Evolutionary conservation across 148 eudicot genomes (phyloP).

Genomic region (Rhododendron vialii): DNA sequence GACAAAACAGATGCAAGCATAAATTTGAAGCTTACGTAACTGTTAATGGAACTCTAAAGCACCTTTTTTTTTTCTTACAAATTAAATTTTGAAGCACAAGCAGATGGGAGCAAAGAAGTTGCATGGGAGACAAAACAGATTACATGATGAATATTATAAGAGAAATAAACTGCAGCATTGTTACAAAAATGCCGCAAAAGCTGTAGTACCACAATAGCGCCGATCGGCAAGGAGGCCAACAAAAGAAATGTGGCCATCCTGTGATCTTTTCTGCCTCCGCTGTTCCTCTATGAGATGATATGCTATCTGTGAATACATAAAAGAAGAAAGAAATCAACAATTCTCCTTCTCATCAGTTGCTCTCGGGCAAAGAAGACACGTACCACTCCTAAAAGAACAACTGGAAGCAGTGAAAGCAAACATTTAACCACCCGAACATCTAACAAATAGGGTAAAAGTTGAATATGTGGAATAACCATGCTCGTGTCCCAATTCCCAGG

Average conservation of each 20-base stretch:
- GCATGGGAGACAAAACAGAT: not conserved
- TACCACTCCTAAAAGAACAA: not conserved
- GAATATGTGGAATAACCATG: not conserved
- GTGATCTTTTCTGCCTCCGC: conserved; percentile 56
- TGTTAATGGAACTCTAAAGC: not conserved
- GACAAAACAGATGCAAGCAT: not conserved
- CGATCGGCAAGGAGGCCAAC: conserved; percentile 94
- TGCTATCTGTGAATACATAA: conserved; percentile 53
- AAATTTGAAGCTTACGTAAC: not conserved
- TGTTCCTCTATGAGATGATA: conserved; percentile 88
- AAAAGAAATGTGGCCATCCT: conserved; percentile 83
- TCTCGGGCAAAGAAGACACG: not conserved
- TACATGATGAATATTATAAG: too few species aligned
- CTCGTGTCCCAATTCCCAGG: too few species aligned
- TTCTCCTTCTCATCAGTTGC: not conserved
- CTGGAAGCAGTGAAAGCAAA: not conserved
- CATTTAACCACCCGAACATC: not conserved
- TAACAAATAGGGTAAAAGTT: not conserved
- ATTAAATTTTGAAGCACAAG: not conserved
- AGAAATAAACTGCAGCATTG: not conserved
- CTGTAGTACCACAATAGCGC: conserved; percentile 79
- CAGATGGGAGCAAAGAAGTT: not conserved
- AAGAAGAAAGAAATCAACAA: not conserved
- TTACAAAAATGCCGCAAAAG: conserved; percentile 1
- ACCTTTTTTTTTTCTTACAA: not conserved